phyloP scores from a whole-genome alignment of 2,329 filamentous ascomycete species.

The Ascochyta lentis region DNA sequence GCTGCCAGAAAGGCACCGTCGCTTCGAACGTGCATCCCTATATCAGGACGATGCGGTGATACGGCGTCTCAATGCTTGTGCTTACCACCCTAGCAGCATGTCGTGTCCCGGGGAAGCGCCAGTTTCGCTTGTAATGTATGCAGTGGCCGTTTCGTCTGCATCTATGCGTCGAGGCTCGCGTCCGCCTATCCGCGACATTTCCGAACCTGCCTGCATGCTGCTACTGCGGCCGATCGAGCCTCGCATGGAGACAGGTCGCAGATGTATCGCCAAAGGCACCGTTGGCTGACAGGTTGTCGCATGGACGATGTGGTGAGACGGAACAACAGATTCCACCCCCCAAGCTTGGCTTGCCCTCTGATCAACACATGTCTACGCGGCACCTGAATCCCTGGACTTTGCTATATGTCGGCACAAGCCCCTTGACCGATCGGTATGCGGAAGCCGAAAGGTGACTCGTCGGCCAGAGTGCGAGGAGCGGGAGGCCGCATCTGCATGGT shows the following conservation, averaged over 20 bases:
- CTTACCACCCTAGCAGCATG: slow-evolving; percentile 31
- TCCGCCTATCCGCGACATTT: slow-evolving; percentile 27
- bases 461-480: slow-evolving; percentile 13
- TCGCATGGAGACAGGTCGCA: slow-evolving; percentile 7
- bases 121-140: slow-evolving; percentile 28
- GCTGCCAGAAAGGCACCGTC: slow-evolving; percentile 21
- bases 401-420: not conserved
- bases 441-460: slow-evolving; percentile 9
- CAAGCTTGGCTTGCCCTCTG: slow-evolving; percentile 12
- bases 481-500: slow-evolving; percentile 17
- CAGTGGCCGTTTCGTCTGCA: slow-evolving; percentile 39
- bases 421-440: slow-evolving; percentile 14
- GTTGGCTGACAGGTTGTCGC: slow-evolving; percentile 31
- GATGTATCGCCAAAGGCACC: slow-evolving; percentile 8
- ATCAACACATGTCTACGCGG: slow-evolving; percentile 15
- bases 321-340: not conserved
- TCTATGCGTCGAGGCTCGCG: slow-evolving; percentile 23
- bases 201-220: slow-evolving; percentile 33
- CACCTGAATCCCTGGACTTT: not conserved
- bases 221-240: slow-evolving; percentile 39
- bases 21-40: not conserved
- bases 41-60: slow-evolving; percentile 22
- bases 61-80: slow-evolving; percentile 33
- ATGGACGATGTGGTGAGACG: slow-evolving; percentile 17
- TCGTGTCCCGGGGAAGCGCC: slow-evolving; percentile 25